Conservation (phyloP, 73 alveolate species). For the Paramecium caudatum region DNA sequence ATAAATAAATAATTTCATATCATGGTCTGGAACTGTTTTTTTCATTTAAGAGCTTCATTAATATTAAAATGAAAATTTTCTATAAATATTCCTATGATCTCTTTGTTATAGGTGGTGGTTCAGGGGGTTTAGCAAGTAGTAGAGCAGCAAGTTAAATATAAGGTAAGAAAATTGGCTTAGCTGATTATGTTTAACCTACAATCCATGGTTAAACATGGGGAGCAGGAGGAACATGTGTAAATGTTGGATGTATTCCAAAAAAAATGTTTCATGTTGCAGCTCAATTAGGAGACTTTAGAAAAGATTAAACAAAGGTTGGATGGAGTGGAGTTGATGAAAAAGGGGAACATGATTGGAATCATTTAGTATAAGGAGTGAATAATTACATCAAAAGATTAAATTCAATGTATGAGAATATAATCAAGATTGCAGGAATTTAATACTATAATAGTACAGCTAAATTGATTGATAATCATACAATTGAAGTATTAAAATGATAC, state of each 20-base stretch:
- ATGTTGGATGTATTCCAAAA: constrained; percentile 99
- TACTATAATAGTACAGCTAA: constrained; percentile 89
- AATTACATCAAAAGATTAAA: constrained; percentile 83
- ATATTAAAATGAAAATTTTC: neutral
- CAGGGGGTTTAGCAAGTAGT: constrained; percentile 99
- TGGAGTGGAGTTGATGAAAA: constrained; percentile 78
- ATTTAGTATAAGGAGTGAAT: constrained; percentile 82
- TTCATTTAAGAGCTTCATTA: no score
- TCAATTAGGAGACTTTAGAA: constrained; percentile 85
- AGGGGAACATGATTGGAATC: constrained; percentile 89
- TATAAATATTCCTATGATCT: constrained; percentile 81
- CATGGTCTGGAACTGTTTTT: no score
- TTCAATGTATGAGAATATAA: constrained; percentile 87
- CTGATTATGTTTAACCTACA: constrained; percentile 97
- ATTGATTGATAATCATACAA: constrained; percentile 87
- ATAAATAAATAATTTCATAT: no score
- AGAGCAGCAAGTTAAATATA: constrained; percentile 94
- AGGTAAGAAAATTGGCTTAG: constrained; percentile 96
- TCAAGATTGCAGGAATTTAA: constrained; percentile 82
- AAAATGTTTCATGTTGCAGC: constrained; percentile 97
- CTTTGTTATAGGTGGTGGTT: constrained; percentile 99
- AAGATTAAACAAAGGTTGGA: constrained; percentile 86
- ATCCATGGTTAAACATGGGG: constrained; percentile 95
- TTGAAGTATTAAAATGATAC: constrained; percentile 80
- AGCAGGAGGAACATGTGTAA: constrained; percentile 99